Percentiles rank a stretch among this genome's conserved stretches.
phyloP scores from a whole-genome alignment of 2,329 filamentous ascomycete genomes.

The Zymoseptoria passerinii region DNA sequence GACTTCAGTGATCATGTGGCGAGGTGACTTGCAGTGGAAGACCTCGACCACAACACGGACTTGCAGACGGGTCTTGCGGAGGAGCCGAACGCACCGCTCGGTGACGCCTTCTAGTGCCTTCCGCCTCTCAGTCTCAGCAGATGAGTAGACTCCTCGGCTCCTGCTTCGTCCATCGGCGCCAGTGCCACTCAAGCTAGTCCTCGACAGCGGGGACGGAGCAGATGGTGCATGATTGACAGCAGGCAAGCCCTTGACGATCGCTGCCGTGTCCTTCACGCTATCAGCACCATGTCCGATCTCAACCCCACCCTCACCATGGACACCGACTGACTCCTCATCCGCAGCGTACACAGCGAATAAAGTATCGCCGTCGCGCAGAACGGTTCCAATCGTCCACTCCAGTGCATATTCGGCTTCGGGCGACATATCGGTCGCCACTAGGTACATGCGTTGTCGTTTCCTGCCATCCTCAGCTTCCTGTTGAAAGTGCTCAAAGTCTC shows the following conservation, averaged over 20 bases:
- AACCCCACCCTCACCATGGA: conserved; percentile 42
- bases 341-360: conserved; percentile 88
- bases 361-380: conserved; percentile 88
- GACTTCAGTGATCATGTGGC: conserved; percentile 92
- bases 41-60: conserved; percentile 92
- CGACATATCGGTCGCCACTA: conserved; percentile 92
- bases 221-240: conserved; percentile 27
- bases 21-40: conserved; percentile 95
- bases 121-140: conserved; percentile 67
- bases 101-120: conserved; percentile 78
- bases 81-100: conserved; percentile 69
- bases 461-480: conserved; percentile 71
- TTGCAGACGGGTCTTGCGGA: conserved; percentile 86
- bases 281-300: conserved; percentile 64
- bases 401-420: conserved; percentile 90
- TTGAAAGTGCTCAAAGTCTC: conserved; percentile 70
- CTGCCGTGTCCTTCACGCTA: conserved; percentile 66
- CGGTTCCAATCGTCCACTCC: conserved; percentile 95
- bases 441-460: conserved; percentile 74
- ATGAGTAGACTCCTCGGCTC: conserved; percentile 34
- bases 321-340: conserved; percentile 62
- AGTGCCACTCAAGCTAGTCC: conserved; percentile 9
- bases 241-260: conserved; percentile 58
- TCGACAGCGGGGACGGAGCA: conserved; percentile 22
- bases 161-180: conserved; percentile 18